Conservation (phyloP, 495 filamentous ascomycete species). For the Niebla homalea region DNA sequence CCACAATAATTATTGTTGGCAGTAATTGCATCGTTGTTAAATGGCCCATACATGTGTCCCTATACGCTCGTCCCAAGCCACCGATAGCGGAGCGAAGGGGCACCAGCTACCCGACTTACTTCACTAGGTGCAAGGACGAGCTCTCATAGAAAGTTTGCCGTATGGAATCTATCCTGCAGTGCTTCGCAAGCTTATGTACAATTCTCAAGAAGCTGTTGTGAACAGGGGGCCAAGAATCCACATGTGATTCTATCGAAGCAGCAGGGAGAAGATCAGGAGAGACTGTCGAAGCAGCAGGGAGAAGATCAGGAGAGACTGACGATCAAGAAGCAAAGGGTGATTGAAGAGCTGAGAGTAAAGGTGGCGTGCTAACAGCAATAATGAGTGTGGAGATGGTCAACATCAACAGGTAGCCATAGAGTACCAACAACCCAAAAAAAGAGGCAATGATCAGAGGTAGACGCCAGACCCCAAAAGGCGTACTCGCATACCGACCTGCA, state of each 20-base stretch:
- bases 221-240: background rate
- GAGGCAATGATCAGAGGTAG: too few relatives aligned
- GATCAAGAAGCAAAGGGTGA: too few relatives aligned
- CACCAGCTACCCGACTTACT: background rate
- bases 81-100: background rate
- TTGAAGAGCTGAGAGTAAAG: too few relatives aligned
- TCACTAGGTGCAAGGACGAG: background rate
- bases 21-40: conserved; percentile 13
- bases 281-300: too few relatives aligned
- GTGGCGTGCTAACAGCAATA: too few relatives aligned
- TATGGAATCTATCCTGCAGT: background rate
- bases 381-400: too few relatives aligned
- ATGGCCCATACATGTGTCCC: background rate
- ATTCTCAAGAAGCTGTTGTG: background rate
- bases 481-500: background rate
- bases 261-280: too few relatives aligned
- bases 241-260: too few relatives aligned
- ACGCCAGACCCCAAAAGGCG: too few relatives aligned
- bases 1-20: conserved; percentile 17
- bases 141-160: background rate
- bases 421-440: too few relatives aligned
- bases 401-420: too few relatives aligned
- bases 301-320: too few relatives aligned
- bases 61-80: background rate
- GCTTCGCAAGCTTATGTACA: background rate